phyloP scores from a whole-genome alignment of 176 grass and related monocot genomes.

The Musa itinerans region DNA sequence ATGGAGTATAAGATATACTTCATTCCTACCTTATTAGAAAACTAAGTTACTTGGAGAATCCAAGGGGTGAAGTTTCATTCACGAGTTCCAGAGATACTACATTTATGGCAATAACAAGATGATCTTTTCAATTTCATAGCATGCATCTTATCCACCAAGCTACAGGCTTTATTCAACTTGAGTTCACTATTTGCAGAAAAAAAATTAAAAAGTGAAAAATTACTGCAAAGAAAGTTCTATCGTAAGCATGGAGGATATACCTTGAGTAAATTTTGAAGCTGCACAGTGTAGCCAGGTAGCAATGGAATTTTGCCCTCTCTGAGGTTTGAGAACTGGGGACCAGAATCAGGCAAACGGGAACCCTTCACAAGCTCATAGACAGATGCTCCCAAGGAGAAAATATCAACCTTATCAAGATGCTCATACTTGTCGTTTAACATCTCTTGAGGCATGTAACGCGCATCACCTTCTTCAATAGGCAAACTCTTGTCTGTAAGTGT shows the following conservation, averaged over 20 bases:
- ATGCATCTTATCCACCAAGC: no score
- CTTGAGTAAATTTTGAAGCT: slow-evolving; percentile 86
- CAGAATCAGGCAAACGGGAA: slow-evolving; percentile 51
- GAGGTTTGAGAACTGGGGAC: slow-evolving; percentile 62
- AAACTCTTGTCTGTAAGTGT: slow-evolving; percentile 63
- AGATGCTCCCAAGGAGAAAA: slow-evolving; percentile 78
- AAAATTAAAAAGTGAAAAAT: background rate
- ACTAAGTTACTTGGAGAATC: no score
- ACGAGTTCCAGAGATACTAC: no score
- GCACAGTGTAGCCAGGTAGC: slow-evolving; percentile 72
- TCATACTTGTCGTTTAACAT: slow-evolving; percentile 84
- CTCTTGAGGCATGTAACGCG: slow-evolving; percentile 91
- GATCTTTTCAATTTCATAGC: no score
- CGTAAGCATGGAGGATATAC: slow-evolving; percentile 20
- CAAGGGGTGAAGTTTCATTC: no score
- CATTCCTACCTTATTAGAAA: no score
- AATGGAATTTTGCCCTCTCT: slow-evolving; percentile 81
- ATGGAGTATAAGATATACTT: no score
- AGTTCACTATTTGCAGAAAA: background rate
- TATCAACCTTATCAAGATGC: slow-evolving; percentile 90
- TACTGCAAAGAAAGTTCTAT: background rate
- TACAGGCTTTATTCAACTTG: no score
- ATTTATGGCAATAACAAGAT: no score
- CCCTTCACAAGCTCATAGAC: slow-evolving; percentile 78
- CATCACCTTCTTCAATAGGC: slow-evolving; percentile 81